Evolutionary conservation across 441 rosid species (phyloP).

Genomic region (Eutrema salsugineum): DNA sequence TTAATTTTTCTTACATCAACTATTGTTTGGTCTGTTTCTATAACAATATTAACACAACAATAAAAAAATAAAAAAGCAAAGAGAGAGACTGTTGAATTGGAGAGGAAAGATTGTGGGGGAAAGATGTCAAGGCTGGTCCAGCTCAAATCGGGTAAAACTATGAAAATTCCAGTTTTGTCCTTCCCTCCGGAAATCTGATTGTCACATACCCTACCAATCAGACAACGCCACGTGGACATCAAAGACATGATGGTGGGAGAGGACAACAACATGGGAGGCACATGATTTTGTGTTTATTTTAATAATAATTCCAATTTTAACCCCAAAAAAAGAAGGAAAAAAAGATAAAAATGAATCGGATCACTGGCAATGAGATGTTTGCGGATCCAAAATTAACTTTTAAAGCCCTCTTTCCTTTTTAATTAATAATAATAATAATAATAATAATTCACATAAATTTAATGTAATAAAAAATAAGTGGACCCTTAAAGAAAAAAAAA

Average conservation of each 20-base stretch:
- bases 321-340: not conserved
- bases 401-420: not conserved
- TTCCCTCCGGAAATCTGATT: slow-evolving; percentile 9
- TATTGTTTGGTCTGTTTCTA: slow-evolving; percentile 9
- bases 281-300: slow-evolving; percentile 33
- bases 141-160: slow-evolving; percentile 33
- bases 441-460: slow-evolving; percentile 1
- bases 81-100: slow-evolving; percentile 19
- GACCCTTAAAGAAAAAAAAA: slow-evolving; percentile 17
- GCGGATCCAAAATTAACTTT: slow-evolving; percentile 32
- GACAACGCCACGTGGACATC: slow-evolving; percentile 23
- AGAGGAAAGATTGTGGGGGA: slow-evolving; percentile 13
- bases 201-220: slow-evolving; percentile 27
- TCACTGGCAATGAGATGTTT: slow-evolving; percentile 30
- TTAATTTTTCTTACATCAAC: not conserved
- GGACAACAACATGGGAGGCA: slow-evolving; percentile 37
- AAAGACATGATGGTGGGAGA: slow-evolving; percentile 28
- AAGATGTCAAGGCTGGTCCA: slow-evolving; percentile 32
- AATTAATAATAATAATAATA: not conserved
- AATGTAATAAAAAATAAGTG: slow-evolving; percentile 12
- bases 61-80: not conserved
- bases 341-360: not conserved
- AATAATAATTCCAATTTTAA: not conserved
- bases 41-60: not conserved
- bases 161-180: slow-evolving; percentile 10